A percentile compares a stretch with the other conserved stretches of the same genome.
Evolutionary conservation across 2,329 filamentous ascomycete genomes (phyloP).

Genomic region (Arachnopeziza araneosa): DNA sequence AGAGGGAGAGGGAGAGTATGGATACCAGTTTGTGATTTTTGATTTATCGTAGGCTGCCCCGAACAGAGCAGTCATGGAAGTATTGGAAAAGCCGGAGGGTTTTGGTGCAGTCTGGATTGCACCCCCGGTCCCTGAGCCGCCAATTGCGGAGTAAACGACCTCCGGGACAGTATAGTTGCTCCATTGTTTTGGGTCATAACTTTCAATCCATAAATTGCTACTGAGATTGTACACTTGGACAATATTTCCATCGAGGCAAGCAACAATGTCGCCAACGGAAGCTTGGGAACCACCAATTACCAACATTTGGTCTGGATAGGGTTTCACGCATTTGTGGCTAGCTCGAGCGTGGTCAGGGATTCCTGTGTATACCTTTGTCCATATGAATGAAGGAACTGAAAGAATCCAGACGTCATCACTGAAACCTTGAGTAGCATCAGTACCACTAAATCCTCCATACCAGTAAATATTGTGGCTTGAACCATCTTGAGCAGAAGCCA

Average conservation of each 20-base stretch:
- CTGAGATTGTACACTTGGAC: conserved; percentile 70
- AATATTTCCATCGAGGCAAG: conserved; percentile 47
- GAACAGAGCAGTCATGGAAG: conserved; percentile 48
- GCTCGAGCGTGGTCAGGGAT: conserved; percentile 50
- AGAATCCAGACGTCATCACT: conserved; percentile 71
- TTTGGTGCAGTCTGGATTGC: conserved; percentile 61
- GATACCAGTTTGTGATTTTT: conserved; percentile 55
- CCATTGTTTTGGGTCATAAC: conserved; percentile 61
- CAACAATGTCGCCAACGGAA: conserved; percentile 18
- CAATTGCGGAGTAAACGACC: conserved; percentile 53
- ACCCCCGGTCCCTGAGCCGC: conserved; percentile 52
- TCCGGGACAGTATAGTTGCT: conserved; percentile 62
- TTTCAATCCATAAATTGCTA: conserved; percentile 60
- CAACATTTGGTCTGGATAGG: conserved; percentile 67
- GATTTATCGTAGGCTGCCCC: conserved; percentile 46
- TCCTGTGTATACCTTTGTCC: conserved; percentile 57
- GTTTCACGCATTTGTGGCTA: conserved; percentile 63
- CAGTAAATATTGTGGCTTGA: conserved; percentile 74
- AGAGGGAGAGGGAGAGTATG: conserved; percentile 39
- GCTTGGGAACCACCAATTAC: conserved; percentile 60
- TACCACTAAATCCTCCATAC: conserved; percentile 65
- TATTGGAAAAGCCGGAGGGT: conserved; percentile 49
- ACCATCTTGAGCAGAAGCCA: conserved; percentile 64
- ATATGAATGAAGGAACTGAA: conserved; percentile 65
- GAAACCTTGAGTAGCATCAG: conserved; percentile 42